Percentiles rank a stretch among this genome's conserved stretches.
phyloP scores from a whole-genome alignment of 805 yeast species.

The Pichia gijzeniarum region DNA sequence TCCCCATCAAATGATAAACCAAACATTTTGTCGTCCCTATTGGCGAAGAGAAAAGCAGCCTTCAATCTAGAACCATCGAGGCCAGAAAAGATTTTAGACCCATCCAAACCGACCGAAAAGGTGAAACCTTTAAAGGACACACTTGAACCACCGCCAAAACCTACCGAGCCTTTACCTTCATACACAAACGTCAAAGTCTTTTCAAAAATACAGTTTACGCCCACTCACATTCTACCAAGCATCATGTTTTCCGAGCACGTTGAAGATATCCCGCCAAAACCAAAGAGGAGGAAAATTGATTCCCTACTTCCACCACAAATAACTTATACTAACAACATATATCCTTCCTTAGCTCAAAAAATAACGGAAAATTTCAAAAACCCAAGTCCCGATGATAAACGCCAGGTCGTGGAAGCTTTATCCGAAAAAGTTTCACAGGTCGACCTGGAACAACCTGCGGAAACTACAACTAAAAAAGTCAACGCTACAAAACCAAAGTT shows the following conservation, averaged over 20 bases:
- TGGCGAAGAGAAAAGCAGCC: not conserved
- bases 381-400: slow-evolving; percentile 78
- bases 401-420: slow-evolving; percentile 21
- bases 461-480: slow-evolving; percentile 5
- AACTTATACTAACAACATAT: slow-evolving; percentile 3
- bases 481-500: slow-evolving; percentile 36
- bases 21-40: not conserved
- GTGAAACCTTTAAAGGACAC: too few species aligned
- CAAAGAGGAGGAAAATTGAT: slow-evolving; percentile 8
- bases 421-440: slow-evolving; percentile 22
- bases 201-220: not conserved
- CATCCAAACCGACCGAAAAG: too few species aligned
- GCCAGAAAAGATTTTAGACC: too few species aligned
- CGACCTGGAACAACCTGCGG: slow-evolving; percentile 5
- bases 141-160: too few species aligned
- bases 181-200: too few species aligned
- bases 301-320: not conserved
- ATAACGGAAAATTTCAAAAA: slow-evolving; percentile 48
- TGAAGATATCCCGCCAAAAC: not conserved
- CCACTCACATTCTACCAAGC: slow-evolving; percentile 4
- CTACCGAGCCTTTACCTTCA: too few species aligned
- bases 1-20: not conserved
- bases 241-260: slow-evolving; percentile 2
- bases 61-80: not conserved
- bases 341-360: slow-evolving; percentile 32